Evolutionary conservation across 108 stramenopile genomes (phyloP), one percentile per base, ranked within the genome.

Genomic region (Nitzschia sp.): DNA sequence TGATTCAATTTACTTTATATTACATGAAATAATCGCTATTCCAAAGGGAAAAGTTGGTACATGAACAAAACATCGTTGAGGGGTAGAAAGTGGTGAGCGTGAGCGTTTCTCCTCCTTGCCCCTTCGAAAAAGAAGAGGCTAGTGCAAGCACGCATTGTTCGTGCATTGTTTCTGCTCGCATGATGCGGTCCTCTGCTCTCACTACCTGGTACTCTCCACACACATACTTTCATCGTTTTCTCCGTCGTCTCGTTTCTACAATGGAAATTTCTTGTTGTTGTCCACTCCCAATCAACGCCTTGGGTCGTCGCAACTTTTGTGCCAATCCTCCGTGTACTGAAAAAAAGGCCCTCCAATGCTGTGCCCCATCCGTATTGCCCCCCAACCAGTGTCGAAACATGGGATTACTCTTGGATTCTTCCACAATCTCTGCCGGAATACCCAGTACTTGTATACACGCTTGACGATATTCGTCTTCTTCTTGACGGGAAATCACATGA

Each of bases 351-450:
- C 75, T 80, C 87, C 88, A 93, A 70, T 78, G 71, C 36, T 83
- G 62, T 1, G 91, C 88, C 23, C 80, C 86, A 78, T 93, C 88
- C 5, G 91, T 89, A 19, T 85, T 83, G 2, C 91, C 91, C 6
- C 32, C 53, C 27, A 93, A 60, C 91, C 91, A 93, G 23, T 85
- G 72, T 45, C 80, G 77, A 80, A 93, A 93, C 80, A 84, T 81
- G 41, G 88, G 85, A 69, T 84, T 83, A 65, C 75, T 73, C 64
- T 93, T 93, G 25, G 81, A 88, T 71, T 93, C 91, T 75, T 93
- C 91, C 54, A 93, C 87, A 48, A 86, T 80, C 77, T 93, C 91
- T 1, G 88, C 88, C 26, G 80, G 66, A 38, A 90, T 46, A 22
- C 91, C 91, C 29, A 93, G 70, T n/a, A 76, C 59, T 11, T 60